Base-by-base conservation (phyloP, 768 basidiomycete genomes). In the Auricularia cornea region DNA sequence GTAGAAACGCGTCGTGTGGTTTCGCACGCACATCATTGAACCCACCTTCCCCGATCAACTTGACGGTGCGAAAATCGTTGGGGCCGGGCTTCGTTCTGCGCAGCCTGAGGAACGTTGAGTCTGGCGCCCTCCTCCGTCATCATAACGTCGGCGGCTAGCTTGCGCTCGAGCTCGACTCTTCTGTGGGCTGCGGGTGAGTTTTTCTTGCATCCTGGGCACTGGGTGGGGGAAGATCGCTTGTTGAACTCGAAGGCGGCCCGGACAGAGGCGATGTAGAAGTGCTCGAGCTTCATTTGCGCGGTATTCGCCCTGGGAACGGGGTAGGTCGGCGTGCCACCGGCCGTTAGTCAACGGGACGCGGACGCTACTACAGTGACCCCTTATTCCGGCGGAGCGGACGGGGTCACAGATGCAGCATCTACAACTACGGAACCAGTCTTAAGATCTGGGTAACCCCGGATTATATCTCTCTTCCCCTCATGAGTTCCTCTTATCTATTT, bases 11-110 rank as follows among this genome's bases (percentile, higher is more conserved):
- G 32, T 30, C 30, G 41, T 16, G 59, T 30, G 10, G 30, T n/a
- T 10, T 32, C 3, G 8, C 3, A 74, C 83, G 44, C 70, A 92
- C 94, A 80, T 99, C 96, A 73, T 97, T 95, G 70, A 99, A 99
- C 20, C 96, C 97, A 66, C 97, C 97, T 76, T 97, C 97, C 26
- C 97, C 97, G 68, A 99, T 99, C 56, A 99, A 94, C 73, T 98
- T 98, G 70, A 99, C 93, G 3, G 96, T 98, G 67, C 88, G 81
- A 77, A 99, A 99, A 75, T 98, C 90, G 65, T 89, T 86, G 63
- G 98, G 78, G 2, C 94, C 93, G 12, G 98, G 81, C 70, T 90
- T 91, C 31, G 97, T 98, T 59, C 96, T 81, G 62, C 88, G 82
- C 60, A 98, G 80, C 11, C 97, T 86, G 63, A 99, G 83, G 74